Evolutionary conservation across 805 yeast species (phyloP), one percentile per base, ranked within the genome.

Genomic region (Yamadazyma endophytica): DNA sequence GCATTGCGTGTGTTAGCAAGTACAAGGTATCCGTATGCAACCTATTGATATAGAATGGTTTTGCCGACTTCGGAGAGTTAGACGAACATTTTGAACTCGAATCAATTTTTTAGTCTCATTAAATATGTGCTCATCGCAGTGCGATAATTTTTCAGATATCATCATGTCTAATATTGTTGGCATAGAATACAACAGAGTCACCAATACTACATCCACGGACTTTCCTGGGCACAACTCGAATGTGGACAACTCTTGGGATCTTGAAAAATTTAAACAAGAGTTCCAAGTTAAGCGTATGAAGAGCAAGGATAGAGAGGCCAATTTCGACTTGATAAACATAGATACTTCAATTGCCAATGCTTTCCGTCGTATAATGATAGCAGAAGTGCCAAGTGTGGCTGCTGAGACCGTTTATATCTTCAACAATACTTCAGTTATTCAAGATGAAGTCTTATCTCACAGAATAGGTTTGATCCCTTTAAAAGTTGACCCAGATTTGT

Each of bases 311-410:
- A 73, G 89, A 54, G 63, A 69, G 18, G 87, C 90, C 35, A 87
- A 86, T 57, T 92, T 92, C 49, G 98, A 92, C 57, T 67, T 92
- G 42, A 63, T 84, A 36, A 81, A 86, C 49, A 63, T 89, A 31
- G 98, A 92, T 58, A 84, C 97, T 1, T 85, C 97, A 9, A 68
- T 92, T 36, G 89, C 97, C 26, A 92, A 92, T 64, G 97, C 98
- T 0, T 88, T 90, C 62, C 81, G 98, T 54, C 82, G 98, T 52
- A 84, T 92, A 48, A 89, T 92, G 97, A 79, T 92, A 33, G 76
- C 97, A 1, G 98, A 92, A 56, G 95, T 92, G 24, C 98, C 98
- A 13, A 75, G 92, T 2, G 94, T 90, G 28, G 97, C 98, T 11
- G 83, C 96, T 14, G 98, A 92, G 59, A 77, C 85, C 40, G 87